Evolutionary conservation across 495 filamentous ascomycete genomes (phyloP), one percentile per base, ranked within the genome.

Genomic region (Lichenothelia convexa): DNA sequence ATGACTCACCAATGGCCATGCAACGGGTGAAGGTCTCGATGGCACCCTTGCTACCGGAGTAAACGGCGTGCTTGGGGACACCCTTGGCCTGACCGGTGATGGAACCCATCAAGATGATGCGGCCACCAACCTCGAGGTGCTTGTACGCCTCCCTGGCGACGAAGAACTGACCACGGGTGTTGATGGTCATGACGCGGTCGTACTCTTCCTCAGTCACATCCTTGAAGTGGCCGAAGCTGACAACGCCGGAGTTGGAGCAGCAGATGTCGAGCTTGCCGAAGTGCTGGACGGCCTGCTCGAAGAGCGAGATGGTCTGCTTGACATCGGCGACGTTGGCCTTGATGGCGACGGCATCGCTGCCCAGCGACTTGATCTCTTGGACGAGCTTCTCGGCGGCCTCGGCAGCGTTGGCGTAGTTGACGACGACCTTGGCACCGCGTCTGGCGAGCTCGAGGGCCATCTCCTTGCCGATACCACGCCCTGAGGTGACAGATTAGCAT

Each of bases 131-230:
- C 42, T 58, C 56, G 50, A 73, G 59, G 53, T 77, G 60, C 56
- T 67, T 68, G 53, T 72, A 73, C 5, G 68, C 75, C 56, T 76
- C 65, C 51, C 74, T 70, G 36, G 72, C 75, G 32, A 82, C 74
- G 60, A 71, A 66, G 48, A 68, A 70, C 49, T 70, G 67, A 21
- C 63, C 67, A 27, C 70, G 70, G 6, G 68, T 65, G 55, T 75
- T 75, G 44, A 67, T 67, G 30, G 50, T 57, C 44, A 69, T 67
- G 43, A 70, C 60, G 18, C 57, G 55, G 51, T 70, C 67, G 36
- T 63, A 69, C 41, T 68, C 62, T 39, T 62, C 63, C 21, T 61
- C 55, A n/a, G 52, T 60, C 12, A 67, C 63, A 33, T 65, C 57
- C 27, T 56, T 53, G 38, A 66, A 39, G 38, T 55, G 45, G 12